phyloP scores from a whole-genome alignment of 2,329 filamentous ascomycete species.

The Aspergillus fumigatiaffinis region DNA sequence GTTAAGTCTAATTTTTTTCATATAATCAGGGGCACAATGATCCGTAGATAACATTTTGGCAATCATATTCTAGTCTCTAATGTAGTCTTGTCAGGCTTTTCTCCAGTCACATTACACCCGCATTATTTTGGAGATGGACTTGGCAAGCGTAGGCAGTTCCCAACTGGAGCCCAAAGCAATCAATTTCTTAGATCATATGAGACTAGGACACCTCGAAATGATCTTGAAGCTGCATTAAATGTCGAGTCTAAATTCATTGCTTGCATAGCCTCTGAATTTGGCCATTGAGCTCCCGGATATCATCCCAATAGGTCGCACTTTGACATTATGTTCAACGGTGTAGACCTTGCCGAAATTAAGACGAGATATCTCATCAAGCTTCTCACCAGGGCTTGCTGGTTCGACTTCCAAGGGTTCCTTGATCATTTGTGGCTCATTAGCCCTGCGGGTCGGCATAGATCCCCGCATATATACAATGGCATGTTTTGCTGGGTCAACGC shows the following conservation, averaged over 20 bases:
- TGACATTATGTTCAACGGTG: conserved; percentile 42
- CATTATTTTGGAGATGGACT: too few relatives aligned
- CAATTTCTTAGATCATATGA: too few relatives aligned
- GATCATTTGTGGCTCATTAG: conserved; percentile 26
- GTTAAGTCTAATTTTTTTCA: too few relatives aligned
- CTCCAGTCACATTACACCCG: too few relatives aligned
- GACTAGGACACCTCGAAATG: too few relatives aligned
- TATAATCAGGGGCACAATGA: too few relatives aligned
- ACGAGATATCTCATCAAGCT: conserved; percentile 32
- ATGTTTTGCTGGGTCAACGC: conserved; percentile 35
- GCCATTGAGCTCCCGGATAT: conserved; percentile 27
- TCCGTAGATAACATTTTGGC: too few relatives aligned
- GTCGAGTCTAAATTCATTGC: not conserved
- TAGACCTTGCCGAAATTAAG: conserved; percentile 41
- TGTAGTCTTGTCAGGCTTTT: too few relatives aligned
- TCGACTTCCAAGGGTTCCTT: conserved; percentile 38
- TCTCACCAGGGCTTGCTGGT: conserved; percentile 16
- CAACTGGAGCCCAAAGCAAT: too few relatives aligned
- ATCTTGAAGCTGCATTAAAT: too few relatives aligned
- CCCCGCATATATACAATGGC: conserved; percentile 34
- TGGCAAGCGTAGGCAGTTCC: too few relatives aligned
- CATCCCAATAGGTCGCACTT: conserved; percentile 38
- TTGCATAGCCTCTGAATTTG: conserved; percentile 18
- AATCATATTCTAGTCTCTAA: too few relatives aligned
- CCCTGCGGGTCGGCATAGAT: conserved; percentile 6